Percentiles rank a stretch among this genome's conserved stretches.
These are phyloP conservation scores for Claviceps sp. DNA, from an alignment of 2,329 filamentous ascomycete species.

Conservation along the genomic window DNA sequence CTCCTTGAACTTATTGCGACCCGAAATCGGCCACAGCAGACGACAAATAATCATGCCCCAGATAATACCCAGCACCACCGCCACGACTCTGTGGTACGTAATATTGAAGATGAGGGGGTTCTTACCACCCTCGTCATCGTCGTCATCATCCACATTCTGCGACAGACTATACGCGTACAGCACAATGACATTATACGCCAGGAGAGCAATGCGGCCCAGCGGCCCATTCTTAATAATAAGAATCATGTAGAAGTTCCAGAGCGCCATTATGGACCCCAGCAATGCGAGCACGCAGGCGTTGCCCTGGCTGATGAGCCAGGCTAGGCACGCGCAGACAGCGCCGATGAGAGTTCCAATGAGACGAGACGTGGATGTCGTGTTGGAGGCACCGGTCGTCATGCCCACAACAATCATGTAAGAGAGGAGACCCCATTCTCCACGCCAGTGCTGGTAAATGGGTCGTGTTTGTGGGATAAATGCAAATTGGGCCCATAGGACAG, in stretches of 20 bases:
- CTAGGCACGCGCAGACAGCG: constrained; percentile 57
- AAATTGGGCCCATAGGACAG: constrained; percentile 76
- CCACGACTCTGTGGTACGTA: constrained; percentile 71
- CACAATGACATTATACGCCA: constrained; percentile 92
- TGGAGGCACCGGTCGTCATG: constrained; percentile 93
- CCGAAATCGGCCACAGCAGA: constrained; percentile 87
- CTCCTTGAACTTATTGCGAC: constrained; percentile 74
- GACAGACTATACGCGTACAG: constrained; percentile 88
- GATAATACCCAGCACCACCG: constrained; percentile 73
- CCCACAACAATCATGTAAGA: constrained; percentile 98
- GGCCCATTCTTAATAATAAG: constrained; percentile 73
- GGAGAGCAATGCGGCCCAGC: constrained; percentile 82
- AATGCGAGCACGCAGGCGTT: constrained; percentile 66
- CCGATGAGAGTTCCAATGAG: constrained; percentile 80
- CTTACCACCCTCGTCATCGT: constrained; percentile 78
- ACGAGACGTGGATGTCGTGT: constrained; percentile 78
- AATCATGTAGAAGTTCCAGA: constrained; percentile 83
- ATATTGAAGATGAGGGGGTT: constrained; percentile 81
- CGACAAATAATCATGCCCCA: constrained; percentile 90
- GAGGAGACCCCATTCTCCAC: constrained; percentile 90
- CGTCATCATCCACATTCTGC: constrained; percentile 63
- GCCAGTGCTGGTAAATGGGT: constrained; percentile 72
- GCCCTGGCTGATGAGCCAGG: constrained; percentile 65
- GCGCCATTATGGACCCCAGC: constrained; percentile 67
- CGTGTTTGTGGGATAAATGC: constrained; percentile 71